phyloP scores from a whole-genome alignment of 495 filamentous ascomycete species.

The Darksidea phi region DNA sequence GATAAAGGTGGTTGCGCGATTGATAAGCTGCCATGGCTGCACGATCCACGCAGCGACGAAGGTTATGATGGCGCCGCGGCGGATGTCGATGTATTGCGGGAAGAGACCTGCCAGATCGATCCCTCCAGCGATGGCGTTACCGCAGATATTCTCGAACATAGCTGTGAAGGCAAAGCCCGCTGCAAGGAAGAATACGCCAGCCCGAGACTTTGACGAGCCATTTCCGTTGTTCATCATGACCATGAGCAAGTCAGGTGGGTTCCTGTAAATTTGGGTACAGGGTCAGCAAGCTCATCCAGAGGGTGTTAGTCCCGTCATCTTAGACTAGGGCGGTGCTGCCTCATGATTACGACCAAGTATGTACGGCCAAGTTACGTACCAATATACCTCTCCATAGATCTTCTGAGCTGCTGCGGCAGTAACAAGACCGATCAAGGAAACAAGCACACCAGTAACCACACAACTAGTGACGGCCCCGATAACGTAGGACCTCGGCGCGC shows the following conservation, averaged over 20 bases:
- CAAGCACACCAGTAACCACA: conserved; percentile 15
- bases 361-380: too few species aligned
- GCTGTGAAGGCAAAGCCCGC: conserved; percentile 26
- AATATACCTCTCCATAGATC: conserved; percentile 47
- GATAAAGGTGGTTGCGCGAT: conserved; percentile 51
- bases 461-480: conserved; percentile 35
- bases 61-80: conserved; percentile 48
- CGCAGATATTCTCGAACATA: conserved; percentile 30
- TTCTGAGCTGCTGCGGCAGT: conserved; percentile 41
- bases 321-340: too few species aligned
- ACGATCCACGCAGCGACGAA: conserved; percentile 50
- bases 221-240: conserved; percentile 29
- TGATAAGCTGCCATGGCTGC: conserved; percentile 54
- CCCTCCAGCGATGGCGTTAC: conserved; percentile 22
- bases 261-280: too few species aligned
- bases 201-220: conserved; percentile 18
- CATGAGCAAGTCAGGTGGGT: conserved; percentile 25
- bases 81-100: conserved; percentile 53
- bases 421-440: conserved; percentile 40
- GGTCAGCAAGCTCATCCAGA: too few species aligned
- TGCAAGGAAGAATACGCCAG: conserved; percentile 28
- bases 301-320: too few species aligned
- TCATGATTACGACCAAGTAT: too few species aligned
- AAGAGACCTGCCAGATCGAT: conserved; percentile 37
- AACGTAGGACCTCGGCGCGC: conserved; percentile 36